Evolutionary conservation across 306 rosid genomes (phyloP).

Genomic region (Sicyos baderoa): DNA sequence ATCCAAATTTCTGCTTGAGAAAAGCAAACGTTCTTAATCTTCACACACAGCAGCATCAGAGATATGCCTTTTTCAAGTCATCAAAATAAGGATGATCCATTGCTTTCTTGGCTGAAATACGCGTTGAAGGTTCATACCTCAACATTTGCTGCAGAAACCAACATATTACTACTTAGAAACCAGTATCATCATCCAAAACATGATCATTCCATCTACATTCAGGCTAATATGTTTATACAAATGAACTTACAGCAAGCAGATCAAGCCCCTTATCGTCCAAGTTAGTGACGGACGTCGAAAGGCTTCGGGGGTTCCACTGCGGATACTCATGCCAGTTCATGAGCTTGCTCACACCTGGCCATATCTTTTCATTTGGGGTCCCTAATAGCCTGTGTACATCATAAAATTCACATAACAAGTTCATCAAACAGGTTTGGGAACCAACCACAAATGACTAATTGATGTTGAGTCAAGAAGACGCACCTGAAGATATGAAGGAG

Average conservation of each 20-base stretch:
- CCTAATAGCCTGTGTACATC: conserved; percentile 56
- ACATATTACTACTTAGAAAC: too few relatives aligned
- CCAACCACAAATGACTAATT: background rate
- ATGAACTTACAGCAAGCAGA: conserved; percentile 29
- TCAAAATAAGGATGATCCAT: conserved; percentile 87
- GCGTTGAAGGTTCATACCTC: conserved; percentile 57
- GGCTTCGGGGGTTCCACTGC: conserved; percentile 68
- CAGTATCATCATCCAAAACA: too few relatives aligned
- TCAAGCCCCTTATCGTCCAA: conserved; percentile 62
- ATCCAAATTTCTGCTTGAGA: conserved; percentile 9
- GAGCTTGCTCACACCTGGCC: conserved; percentile 92
- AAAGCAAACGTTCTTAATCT: conserved; percentile 2
- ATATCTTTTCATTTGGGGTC: conserved; percentile 77
- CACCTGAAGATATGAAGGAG: conserved; percentile 94
- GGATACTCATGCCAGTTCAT: conserved; percentile 97
- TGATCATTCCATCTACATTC: too few relatives aligned
- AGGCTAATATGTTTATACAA: too few relatives aligned
- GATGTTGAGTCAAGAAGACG: background rate
- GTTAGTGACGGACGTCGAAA: conserved; percentile 55
- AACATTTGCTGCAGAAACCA: conserved; percentile 43
- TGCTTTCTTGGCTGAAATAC: conserved; percentile 87
- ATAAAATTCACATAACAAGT: background rate
- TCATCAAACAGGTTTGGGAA: background rate
- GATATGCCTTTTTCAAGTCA: conserved; percentile 41
- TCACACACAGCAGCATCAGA: conserved; percentile 21